A percentile compares a stretch with the other conserved stretches of the same genome.
These are phyloP conservation scores for Colletotrichum lentis DNA, from an alignment of 2,329 filamentous ascomycete genomes.

Conservation along the genomic window DNA sequence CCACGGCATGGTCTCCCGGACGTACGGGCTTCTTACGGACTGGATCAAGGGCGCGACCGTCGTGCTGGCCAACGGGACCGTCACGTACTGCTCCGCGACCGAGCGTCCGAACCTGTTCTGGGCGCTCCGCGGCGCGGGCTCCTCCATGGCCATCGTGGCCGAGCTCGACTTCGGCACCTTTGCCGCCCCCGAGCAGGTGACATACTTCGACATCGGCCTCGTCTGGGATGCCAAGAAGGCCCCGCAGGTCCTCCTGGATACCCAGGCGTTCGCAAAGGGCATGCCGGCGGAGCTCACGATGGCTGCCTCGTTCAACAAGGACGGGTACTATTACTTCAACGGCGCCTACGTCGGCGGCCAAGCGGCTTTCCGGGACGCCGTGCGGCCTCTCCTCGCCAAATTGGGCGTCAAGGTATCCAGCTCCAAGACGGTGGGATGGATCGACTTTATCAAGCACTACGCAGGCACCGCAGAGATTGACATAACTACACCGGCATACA, in stretches of 20 bases:
- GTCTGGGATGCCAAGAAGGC: conserved; percentile 1
- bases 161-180: conserved; percentile 52
- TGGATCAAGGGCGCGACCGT: conserved; percentile 48
- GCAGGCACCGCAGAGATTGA: conserved; percentile 3
- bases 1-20: conserved; percentile 42
- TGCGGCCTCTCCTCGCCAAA: conserved; percentile 18
- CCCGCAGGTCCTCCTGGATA: conserved; percentile 9
- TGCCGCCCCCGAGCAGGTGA: conserved; percentile 45
- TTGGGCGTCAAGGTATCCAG: conserved; percentile 18
- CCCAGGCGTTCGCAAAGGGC: conserved; percentile 11
- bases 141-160: conserved; percentile 53
- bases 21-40: conserved; percentile 46
- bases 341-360: conserved; percentile 16
- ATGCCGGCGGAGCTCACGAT: conserved; percentile 44
- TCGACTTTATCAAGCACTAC: conserved; percentile 27
- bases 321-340: conserved; percentile 23
- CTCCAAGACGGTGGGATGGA: conserved; percentile 25
- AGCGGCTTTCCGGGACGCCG: background rate
- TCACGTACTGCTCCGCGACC: conserved; percentile 45
- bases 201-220: conserved; percentile 40
- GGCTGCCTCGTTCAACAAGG: conserved; percentile 23
- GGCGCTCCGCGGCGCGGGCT: conserved; percentile 53
- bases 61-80: conserved; percentile 48
- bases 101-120: conserved; percentile 54
- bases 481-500: conserved; percentile 19